Conservation (phyloP, 2,329 filamentous ascomycete genomes). For the Venturiaceae sp. region DNA sequence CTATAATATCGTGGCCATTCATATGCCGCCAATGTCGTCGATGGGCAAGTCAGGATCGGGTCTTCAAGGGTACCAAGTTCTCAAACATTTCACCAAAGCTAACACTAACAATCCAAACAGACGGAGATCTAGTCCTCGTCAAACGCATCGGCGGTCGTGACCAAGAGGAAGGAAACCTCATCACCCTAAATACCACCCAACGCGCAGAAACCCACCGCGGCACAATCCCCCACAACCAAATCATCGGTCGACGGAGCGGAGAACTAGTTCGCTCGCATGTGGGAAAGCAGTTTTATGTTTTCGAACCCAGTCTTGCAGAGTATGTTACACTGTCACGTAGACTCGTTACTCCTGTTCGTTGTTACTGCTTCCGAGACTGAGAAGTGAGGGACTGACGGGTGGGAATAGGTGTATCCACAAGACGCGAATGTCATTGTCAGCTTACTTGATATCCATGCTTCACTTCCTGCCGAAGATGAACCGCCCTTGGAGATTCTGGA, state of each 20-base stretch:
- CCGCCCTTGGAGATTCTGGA: constrained; percentile 65
- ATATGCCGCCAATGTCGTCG: not conserved
- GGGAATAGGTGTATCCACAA: constrained; percentile 56
- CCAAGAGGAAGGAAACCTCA: not conserved
- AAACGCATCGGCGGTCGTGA: not conserved
- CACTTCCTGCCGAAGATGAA: constrained; percentile 9
- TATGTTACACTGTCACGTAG: constrained; percentile 60
- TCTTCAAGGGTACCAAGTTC: not conserved
- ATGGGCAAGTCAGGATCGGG: not conserved
- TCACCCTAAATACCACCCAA: not conserved
- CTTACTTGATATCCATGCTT: constrained; percentile 63
- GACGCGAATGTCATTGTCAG: constrained; percentile 69
- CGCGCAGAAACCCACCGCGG: constrained; percentile 35
- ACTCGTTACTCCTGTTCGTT: constrained; percentile 62
- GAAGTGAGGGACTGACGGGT: not conserved
- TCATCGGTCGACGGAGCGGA: constrained; percentile 54
- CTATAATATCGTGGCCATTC: not conserved
- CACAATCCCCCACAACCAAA: constrained; percentile 38
- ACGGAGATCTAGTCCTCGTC: not conserved
- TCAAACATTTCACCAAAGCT: constrained; percentile 19
- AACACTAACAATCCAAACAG: not conserved
- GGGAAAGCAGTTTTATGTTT: constrained; percentile 44
- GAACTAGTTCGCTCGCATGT: constrained; percentile 49
- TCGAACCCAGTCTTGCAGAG: constrained; percentile 60
- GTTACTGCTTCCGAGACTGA: not conserved